phyloP scores from a whole-genome alignment of 1,284 basidiomycete species.

The Apiotrichum brassicae region DNA sequence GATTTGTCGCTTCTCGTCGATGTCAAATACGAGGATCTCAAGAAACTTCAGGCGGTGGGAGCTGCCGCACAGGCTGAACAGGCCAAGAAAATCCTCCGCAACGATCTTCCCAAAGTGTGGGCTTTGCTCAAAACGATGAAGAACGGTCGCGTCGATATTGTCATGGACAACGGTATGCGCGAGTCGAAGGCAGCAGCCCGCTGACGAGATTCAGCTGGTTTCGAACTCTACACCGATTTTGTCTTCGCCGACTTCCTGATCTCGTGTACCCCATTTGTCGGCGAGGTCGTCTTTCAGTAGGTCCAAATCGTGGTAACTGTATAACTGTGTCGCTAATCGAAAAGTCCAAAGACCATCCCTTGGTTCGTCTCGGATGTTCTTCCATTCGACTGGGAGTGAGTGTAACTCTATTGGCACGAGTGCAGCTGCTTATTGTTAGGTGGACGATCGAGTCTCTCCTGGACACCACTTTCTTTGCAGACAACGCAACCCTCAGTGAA shows the following conservation, averaged over 20 bases:
- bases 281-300: conserved; percentile 80
- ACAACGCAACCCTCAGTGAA: conserved; percentile 49
- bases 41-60: conserved; percentile 73
- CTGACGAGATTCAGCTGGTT: conserved; percentile 59
- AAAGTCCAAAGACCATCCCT: conserved; percentile 76
- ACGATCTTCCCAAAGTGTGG: conserved; percentile 78
- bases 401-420: conserved; percentile 5
- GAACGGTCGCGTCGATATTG: conserved; percentile 68
- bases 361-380: conserved; percentile 87
- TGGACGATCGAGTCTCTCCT: conserved; percentile 50
- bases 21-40: conserved; percentile 61
- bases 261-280: conserved; percentile 74
- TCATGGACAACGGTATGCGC: conserved; percentile 77
- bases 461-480: conserved; percentile 54
- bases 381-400: conserved; percentile 62
- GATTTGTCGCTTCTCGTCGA: conserved; percentile 47
- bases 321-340: background rate
- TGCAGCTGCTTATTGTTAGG: conserved; percentile 10
- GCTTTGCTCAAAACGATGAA: conserved; percentile 57
- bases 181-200: too few species aligned
- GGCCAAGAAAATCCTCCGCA: conserved; percentile 70
- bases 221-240: conserved; percentile 92
- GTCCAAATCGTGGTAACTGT: conserved; percentile 32
- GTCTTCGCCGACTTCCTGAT: conserved; percentile 92
- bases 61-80: conserved; percentile 67